Evolutionary conservation across 805 yeast species (phyloP), one percentile per base, ranked within the genome.

Genomic region (Yarrowia porcina): DNA sequence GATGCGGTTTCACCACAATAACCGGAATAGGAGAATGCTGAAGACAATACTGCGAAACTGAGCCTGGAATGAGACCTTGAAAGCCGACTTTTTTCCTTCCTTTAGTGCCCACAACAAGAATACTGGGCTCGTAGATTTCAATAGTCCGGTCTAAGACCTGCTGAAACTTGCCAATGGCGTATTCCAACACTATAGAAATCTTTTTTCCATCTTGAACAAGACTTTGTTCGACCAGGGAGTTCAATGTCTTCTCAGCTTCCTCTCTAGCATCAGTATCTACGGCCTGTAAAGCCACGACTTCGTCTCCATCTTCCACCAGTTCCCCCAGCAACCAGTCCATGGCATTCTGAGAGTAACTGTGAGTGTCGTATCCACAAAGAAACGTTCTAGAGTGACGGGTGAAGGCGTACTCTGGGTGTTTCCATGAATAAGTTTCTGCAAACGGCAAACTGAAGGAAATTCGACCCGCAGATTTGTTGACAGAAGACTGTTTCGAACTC

Each of bases 11-110:
- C 30, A 80, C 79, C 3, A 80, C 79, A 38, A 79, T 71, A 1
- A 79, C 81, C 0, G 83, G 83, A 7, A 81, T 73, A 1, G 75
- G 75, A 8, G 81, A 77, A 61, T 75, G 77, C 64, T 79, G 80
- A n/a, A 81, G 68, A 66, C 80, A 80, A 65, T 78, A 77, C 65
- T 80, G 80, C 3, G 82, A 79, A 69, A 81, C 72, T 1, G 82
- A 76, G 36, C 80, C 79, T 0, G 82, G 79, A 50, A 79, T 65
- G 4, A 78, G 71, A 10, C 76, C 77, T 44, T 71, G 77, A 61
- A 80, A 73, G 0, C 80, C 79, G 17, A 78, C 74, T 57, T 74
- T 71, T 3, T 72, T 67, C 36, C 75, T 74, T 10, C 79, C 79
- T 25, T 76, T 72, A 3, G 82, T 77, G 4, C 83, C 83, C 39